phyloP scores from a whole-genome alignment of 192 early-diverging fungal species.

The Entrophospora sp. region DNA sequence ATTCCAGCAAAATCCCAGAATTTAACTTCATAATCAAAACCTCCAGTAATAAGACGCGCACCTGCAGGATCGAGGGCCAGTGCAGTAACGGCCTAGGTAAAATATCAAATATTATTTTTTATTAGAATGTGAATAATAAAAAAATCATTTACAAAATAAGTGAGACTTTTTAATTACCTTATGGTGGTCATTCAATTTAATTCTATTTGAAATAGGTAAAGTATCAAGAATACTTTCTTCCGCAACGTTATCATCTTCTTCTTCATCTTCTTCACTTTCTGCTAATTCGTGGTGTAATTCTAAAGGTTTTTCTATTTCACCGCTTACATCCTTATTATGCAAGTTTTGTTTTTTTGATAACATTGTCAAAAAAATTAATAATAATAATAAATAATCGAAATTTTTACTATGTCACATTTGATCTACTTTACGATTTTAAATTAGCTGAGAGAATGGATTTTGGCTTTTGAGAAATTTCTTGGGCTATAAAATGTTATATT shows the following conservation, averaged over 20 bases:
- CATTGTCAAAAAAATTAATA: too few relatives aligned
- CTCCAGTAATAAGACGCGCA: conserved; percentile 64
- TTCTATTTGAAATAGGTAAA: conserved; percentile 62
- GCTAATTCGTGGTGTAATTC: conserved; percentile 17
- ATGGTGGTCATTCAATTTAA: conserved; percentile 54
- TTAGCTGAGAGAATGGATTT: too few relatives aligned
- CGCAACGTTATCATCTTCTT: conserved; percentile 22
- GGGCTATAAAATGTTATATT: too few relatives aligned
- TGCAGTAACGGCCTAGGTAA: conserved; percentile 58
- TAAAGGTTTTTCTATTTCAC: too few relatives aligned
- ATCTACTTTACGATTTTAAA: too few relatives aligned
- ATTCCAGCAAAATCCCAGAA: conserved; percentile 94
- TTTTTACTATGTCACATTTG: too few relatives aligned
- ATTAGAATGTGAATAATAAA: background rate
- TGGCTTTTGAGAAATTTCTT: too few relatives aligned
- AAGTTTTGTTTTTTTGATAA: too few relatives aligned
- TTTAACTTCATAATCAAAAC: conserved; percentile 71
- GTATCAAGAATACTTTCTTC: conserved; percentile 25
- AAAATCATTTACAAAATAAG: background rate
- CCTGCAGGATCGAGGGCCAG: conserved; percentile 80
- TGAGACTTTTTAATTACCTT: conserved; percentile 38
- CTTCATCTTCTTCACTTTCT: conserved; percentile 36
- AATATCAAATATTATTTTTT: background rate
- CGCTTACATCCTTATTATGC: too few relatives aligned
- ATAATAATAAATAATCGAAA: too few relatives aligned